These are phyloP conservation scores for Septoria linicola DNA, from an alignment of 2,329 filamentous ascomycete species.

Conservation along the genomic window DNA sequence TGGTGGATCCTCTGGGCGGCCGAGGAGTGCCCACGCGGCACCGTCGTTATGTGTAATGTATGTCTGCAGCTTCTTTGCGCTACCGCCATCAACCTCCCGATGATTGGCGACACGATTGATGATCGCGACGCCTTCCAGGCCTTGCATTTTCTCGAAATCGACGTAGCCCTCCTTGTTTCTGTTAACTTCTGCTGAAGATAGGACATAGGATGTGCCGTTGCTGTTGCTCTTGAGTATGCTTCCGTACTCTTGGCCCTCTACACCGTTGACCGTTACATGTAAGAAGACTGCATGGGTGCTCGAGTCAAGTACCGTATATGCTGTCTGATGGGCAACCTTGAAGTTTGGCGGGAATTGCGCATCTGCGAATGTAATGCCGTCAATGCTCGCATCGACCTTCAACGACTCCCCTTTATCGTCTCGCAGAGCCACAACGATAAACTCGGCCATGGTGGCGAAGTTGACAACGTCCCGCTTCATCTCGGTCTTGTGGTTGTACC, in stretches of 20 bases:
- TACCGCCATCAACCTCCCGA: conserved; percentile 60
- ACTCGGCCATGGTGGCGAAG: conserved; percentile 95
- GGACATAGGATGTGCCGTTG: conserved; percentile 91
- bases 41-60: conserved; percentile 97
- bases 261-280: conserved; percentile 77
- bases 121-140: conserved; percentile 83
- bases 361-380: conserved; percentile 77
- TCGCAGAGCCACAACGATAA: conserved; percentile 81
- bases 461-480: conserved; percentile 71
- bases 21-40: conserved; percentile 75
- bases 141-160: conserved; percentile 94
- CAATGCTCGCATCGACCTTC: conserved; percentile 77
- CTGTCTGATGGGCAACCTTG: conserved; percentile 70
- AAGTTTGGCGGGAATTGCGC: conserved; percentile 87
- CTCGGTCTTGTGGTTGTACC: conserved; percentile 66
- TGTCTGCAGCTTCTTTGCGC: conserved; percentile 77
- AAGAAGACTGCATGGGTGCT: conserved; percentile 92
- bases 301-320: conserved; percentile 92
- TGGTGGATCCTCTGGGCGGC: conserved; percentile 66
- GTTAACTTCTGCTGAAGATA: conserved; percentile 80
- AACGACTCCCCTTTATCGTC: conserved; percentile 66
- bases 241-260: conserved; percentile 68
- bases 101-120: conserved; percentile 82
- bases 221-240: conserved; percentile 97
- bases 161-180: conserved; percentile 74